Evolutionary conservation across 2,329 filamentous ascomycete species (phyloP), one percentile per base, ranked within the genome.

Genomic region (Fusarium scirpi): DNA sequence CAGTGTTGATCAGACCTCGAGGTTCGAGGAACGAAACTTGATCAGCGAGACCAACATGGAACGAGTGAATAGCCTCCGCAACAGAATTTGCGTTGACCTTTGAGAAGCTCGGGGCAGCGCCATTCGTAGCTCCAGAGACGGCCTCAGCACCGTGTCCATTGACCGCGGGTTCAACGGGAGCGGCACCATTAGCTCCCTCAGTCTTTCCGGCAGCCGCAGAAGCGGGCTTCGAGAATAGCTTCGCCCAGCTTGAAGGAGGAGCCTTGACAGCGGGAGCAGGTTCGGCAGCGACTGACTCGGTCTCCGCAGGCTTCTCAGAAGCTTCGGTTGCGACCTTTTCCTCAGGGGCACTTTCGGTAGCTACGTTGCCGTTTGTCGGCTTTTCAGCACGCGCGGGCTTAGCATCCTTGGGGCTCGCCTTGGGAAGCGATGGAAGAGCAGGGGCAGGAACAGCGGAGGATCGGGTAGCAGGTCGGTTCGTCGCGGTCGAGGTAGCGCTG

Each of bases 1-100:
- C 96, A 43, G 95, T 97, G 82, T 99, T 99, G 73, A 97, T 92
- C 77, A 99, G 87, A 51, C 96, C 96, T 72, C 95, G 89, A 53
- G 96, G 96, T 81, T 98, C 94, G 53, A 99, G 86, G 77, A 98
- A 98, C 20, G 92, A 85, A 71, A 95, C 84, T 75, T 91, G 93
- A 32, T 87, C 83, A 40, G 86, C 85, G 40, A 85, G 84, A 61
- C 89, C 86, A 25, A 94, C 89, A 56, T 87, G 88, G 79, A 94
- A 96, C 29, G 89, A 87, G 52, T 87, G 87, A 55, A 99, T 85
- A 38, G 93, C 92, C 73, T 98, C 93, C 6, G 89, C 91, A 54
- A 97, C 83, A 20, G 92, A 91, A 78, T 77, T 89, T 25, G 80
- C 77, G 58, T 83, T 85, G 22, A 82, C 76, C 72, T 84, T 84